Evolutionary conservation across 495 filamentous ascomycete genomes (phyloP), one percentile per base, ranked within the genome.

Genomic region (Clohesyomyces aquaticus): DNA sequence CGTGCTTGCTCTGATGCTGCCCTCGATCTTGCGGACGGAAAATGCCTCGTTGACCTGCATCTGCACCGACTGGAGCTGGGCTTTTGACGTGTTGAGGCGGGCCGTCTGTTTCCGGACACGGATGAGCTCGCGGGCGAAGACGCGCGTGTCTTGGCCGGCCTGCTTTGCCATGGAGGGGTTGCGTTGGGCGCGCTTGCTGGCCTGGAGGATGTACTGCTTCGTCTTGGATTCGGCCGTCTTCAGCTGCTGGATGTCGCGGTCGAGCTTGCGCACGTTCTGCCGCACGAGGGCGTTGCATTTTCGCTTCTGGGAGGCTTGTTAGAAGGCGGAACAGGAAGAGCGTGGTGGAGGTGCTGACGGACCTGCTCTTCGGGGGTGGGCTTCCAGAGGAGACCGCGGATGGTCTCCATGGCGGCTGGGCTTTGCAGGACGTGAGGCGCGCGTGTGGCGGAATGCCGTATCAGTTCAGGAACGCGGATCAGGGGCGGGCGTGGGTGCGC

Each of bases 11-110:
- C 86, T 81, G 66, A 98, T 90, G 73, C 86, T 91, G 43, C 95
- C 95, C 80, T 97, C 93, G 67, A 98, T 97, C 81, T 96, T 96
- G 65, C 93, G 87, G 71, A 96, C 87, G 4, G 91, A 90, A 72
- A 98, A 98, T 1, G 95, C 93, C 77, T 98, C 93, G 71, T 90
- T 91, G 65, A 98, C 95, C 76, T 98, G 95, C 95, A 97, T 96
- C 69, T 92, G 87, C 57, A 98, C 95, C 73, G 88, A 91, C 76
- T 89, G 87, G 18, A 98, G 83, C 77, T 97, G 94, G 4, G 94
- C 95, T 71, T 93, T 93, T 63, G 85, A 87, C 1, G 95, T 98
- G 32, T 83, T 78, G 19, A 98, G 80, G 19, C 94, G 87, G 22
- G 80, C 75, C 10, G 80, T 81, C 58, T 91, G 87, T 67, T 87